These are phyloP conservation scores for Monascus purpureus DNA, from an alignment of 495 filamentous ascomycete species.

Conservation along the genomic window DNA sequence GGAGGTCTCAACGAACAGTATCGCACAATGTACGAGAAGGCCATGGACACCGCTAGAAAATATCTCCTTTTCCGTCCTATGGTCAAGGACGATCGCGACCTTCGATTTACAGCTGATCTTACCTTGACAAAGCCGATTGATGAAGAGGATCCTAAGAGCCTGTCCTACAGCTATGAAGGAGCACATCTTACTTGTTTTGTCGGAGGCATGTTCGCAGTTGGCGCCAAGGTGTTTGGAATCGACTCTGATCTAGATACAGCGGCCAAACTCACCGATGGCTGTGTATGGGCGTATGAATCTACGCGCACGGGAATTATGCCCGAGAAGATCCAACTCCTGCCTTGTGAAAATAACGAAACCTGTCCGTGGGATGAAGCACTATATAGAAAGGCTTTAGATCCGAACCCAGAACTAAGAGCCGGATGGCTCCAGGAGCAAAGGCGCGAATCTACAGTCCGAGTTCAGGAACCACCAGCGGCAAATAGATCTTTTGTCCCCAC, in stretches of 20 bases:
- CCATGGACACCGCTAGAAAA: constrained; percentile 54
- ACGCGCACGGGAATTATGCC: constrained; percentile 85
- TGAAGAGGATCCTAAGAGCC: constrained; percentile 15
- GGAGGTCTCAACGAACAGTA: constrained; percentile 78
- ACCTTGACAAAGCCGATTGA: constrained; percentile 18
- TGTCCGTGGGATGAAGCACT: constrained; percentile 68
- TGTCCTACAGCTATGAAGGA: constrained; percentile 41
- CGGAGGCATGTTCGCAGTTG: constrained; percentile 88
- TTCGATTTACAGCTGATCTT: constrained; percentile 58
- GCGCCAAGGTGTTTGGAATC: constrained; percentile 72
- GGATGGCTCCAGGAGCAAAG: constrained; percentile 15
- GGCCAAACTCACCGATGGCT: constrained; percentile 74
- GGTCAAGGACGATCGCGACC: constrained; percentile 55
- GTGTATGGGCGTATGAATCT: constrained; percentile 82
- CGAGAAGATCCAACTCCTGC: constrained; percentile 50
- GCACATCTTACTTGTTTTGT: constrained; percentile 80
- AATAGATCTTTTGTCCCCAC: background rate
- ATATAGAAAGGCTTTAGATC: constrained; percentile 46
- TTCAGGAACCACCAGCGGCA: background rate
- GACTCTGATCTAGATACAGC: constrained; percentile 71
- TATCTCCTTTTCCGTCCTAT: constrained; percentile 77
- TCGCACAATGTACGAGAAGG: constrained; percentile 61
- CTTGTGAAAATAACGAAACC: constrained; percentile 47
- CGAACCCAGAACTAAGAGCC: constrained; percentile 19
- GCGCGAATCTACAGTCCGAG: constrained; percentile 7